Evolutionary conservation across 2,329 filamentous ascomycete species (phyloP), one percentile per base, ranked within the genome.

Genomic region (Tolypocladium guangdongense): DNA sequence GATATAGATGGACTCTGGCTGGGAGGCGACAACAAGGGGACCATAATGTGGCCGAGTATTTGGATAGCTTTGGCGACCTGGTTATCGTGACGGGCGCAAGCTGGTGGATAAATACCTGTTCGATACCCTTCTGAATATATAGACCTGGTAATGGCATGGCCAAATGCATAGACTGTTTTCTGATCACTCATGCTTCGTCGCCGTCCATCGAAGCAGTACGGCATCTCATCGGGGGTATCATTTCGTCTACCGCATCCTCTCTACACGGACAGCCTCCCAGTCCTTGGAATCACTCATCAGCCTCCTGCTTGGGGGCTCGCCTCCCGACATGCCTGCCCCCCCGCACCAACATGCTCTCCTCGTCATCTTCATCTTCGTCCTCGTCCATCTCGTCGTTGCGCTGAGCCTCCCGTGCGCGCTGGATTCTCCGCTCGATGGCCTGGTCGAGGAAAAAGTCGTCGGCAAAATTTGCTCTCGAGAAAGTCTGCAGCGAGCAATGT

Each of bases 371-470:
- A 0, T 61, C 58, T 0, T 67, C 61, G 5, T 67, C 64, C 11
- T 72, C 71, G 3, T 74, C 71, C 10, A 71, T 73, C 39, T 77
- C 70, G n/a, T 71, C 67, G n/a, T 72, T 68, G 20, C 69, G 66
- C 55, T 71, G 71, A 2, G 70, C 69, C 49, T 74, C 70, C 54
- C 74, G 71, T 8, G 76, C 71, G 7, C 83, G 78, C 65, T 78
- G 73, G 52, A 87, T 80, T 59, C 77, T 77, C 39, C 82, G 78
- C 27, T 78, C 64, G 55, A 85, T 72, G 16, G 80, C 67, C 45
- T 75, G 71, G 59, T 87, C 83, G 20, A 74, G 69, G 55, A 73
- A 76, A 53, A 87, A 74, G 58, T 87, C 81, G 0, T 68, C 59
- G 14, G 64, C 56, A 50, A 72, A 71, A 4, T 50, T 55, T 1